Evolutionary conservation across 805 yeast species (phyloP).

Genomic region (Zygosaccharomyces pseudorouxii): DNA sequence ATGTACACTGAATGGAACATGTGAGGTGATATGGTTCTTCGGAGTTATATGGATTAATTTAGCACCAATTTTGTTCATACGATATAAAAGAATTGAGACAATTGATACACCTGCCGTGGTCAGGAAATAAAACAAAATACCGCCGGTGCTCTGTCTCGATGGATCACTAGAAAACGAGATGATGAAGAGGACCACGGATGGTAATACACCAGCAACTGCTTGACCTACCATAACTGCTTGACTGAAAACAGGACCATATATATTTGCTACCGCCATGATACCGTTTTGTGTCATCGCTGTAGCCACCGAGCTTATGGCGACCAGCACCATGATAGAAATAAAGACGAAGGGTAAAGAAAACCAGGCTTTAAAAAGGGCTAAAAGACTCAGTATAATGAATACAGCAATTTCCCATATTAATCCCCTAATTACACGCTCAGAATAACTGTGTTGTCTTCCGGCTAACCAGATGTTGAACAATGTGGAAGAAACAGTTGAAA

Average conservation of each 20-base stretch:
- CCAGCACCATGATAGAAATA: conserved; percentile 55
- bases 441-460: conserved; percentile 55
- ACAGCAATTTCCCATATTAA: conserved; percentile 50
- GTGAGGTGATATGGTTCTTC: neutral
- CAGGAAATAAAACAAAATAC: conserved; percentile 37
- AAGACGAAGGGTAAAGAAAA: conserved; percentile 31
- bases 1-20: conserved; percentile 52
- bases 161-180: conserved; percentile 48
- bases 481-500: conserved; percentile 67
- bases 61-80: conserved; percentile 22
- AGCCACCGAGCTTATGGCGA: conserved; percentile 63
- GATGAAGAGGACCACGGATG: conserved; percentile 53
- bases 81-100: conserved; percentile 24
- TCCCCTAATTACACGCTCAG: conserved; percentile 56
- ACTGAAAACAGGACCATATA: conserved; percentile 69
- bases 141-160: conserved; percentile 18
- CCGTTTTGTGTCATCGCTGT: conserved; percentile 87
- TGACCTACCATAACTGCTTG: conserved; percentile 95
- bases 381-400: conserved; percentile 51
- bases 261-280: conserved; percentile 77
- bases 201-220: conserved; percentile 89
- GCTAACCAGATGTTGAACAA: conserved; percentile 57
- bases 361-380: conserved; percentile 21
- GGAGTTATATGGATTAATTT: conserved; percentile 8
- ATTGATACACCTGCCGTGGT: conserved; percentile 31